These are phyloP conservation scores for Eucalyptus grandis DNA, from an alignment of 345 rosid genomes.

Conservation along the genomic window DNA sequence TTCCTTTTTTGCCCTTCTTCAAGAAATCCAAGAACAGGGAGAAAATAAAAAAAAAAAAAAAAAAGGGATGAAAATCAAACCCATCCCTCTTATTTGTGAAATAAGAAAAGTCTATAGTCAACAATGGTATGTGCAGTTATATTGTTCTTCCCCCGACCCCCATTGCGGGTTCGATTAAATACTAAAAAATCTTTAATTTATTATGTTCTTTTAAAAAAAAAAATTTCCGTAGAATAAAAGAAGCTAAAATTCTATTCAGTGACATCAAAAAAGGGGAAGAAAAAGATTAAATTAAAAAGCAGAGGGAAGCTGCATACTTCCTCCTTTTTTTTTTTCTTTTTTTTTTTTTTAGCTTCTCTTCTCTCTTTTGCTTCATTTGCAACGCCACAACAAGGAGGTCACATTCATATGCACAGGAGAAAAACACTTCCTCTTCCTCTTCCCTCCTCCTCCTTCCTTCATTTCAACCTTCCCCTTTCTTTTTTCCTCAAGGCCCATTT, in stretches of 20 bases:
- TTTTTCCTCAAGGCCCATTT: slow-evolving; percentile 38
- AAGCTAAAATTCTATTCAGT: neutral
- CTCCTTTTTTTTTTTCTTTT: neutral
- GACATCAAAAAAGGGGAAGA: neutral
- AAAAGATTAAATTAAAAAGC: neutral
- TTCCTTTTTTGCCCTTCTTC: neutral
- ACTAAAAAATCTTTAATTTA: neutral
- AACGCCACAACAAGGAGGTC: neutral
- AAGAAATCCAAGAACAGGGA: neutral
- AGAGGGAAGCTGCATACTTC: neutral
- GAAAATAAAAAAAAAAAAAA: neutral
- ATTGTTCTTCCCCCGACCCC: neutral
- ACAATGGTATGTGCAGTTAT: neutral
- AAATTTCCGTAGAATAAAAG: neutral
- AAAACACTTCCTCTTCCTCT: neutral
- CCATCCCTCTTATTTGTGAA: neutral
- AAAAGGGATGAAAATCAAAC: neutral
- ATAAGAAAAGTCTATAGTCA: neutral
- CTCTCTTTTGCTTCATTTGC: neutral
- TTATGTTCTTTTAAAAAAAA: neutral
- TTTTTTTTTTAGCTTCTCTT: neutral
- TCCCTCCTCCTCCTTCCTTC: neutral
- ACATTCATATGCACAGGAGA: neutral
- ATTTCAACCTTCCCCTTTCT: slow-evolving; percentile 17
- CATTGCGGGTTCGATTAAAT: neutral